A percentile compares a stretch with the other conserved stretches of the same genome.
These are phyloP conservation scores for Quercus cerris DNA, from an alignment of 306 rosid species.

Conservation along the genomic window DNA sequence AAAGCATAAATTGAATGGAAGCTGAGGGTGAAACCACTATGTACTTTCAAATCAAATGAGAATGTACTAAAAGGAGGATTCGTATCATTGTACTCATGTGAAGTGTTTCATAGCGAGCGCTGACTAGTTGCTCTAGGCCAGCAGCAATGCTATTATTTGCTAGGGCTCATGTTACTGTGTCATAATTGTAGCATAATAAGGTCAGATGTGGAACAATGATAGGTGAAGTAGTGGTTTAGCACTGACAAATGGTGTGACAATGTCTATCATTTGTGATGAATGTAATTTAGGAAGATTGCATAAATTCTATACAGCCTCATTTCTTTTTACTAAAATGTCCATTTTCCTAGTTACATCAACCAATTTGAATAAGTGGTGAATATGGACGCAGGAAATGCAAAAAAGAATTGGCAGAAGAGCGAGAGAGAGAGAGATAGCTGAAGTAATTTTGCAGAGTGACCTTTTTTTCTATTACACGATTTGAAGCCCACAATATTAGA, in stretches of 20 bases:
- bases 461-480: no score
- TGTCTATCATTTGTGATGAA: slow-evolving; percentile 8
- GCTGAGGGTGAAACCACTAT: slow-evolving; percentile 63
- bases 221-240: slow-evolving; percentile 22
- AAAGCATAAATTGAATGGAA: slow-evolving; percentile 53
- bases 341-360: no score
- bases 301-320: background rate
- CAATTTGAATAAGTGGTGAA: no score
- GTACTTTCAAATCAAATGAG: slow-evolving; percentile 35
- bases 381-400: no score
- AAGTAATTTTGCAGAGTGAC: no score
- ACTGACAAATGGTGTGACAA: slow-evolving; percentile 28
- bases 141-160: slow-evolving; percentile 30
- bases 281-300: slow-evolving; percentile 2
- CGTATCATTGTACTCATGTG: slow-evolving; percentile 37
- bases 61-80: slow-evolving; percentile 41
- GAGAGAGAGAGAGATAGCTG: no score
- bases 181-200: slow-evolving; percentile 19
- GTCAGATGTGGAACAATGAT: slow-evolving; percentile 17
- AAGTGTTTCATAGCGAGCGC: slow-evolving; percentile 24
- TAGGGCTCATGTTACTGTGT: slow-evolving; percentile 6
- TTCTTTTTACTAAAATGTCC: no score
- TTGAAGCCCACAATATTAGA: no score
- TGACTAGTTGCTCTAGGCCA: slow-evolving; percentile 31
- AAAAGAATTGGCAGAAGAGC: no score